Evolutionary conservation across 768 basidiomycete genomes (phyloP).

Genomic region (Dendrothele bispora): DNA sequence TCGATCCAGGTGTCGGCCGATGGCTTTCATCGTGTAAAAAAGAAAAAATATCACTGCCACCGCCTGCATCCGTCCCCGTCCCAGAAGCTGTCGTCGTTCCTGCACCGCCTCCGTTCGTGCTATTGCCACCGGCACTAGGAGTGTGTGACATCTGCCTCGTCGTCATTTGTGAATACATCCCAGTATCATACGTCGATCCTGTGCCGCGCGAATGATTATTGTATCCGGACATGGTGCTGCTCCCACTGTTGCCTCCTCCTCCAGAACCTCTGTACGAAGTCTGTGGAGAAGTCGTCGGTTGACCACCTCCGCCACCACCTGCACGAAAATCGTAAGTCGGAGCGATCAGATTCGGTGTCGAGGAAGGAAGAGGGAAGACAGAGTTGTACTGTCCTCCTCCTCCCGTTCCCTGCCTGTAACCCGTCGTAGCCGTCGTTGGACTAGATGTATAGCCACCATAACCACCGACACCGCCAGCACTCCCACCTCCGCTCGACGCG

Average conservation of each 20-base stretch:
- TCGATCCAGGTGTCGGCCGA: slow-evolving; percentile 1
- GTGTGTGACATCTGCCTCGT: slow-evolving; percentile 1
- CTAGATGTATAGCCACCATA: slow-evolving; percentile 1
- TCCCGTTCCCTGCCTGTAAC: neutral
- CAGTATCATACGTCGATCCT: slow-evolving; percentile 7
- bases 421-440: slow-evolving; percentile 12
- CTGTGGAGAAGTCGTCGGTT: slow-evolving; percentile 24
- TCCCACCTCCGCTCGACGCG: slow-evolving; percentile 12
- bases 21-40: slow-evolving; percentile 3
- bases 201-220: slow-evolving; percentile 7
- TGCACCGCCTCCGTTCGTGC: no score
- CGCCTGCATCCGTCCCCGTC: neutral
- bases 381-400: slow-evolving; percentile 19
- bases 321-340: slow-evolving; percentile 23
- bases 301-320: slow-evolving; percentile 31
- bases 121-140: no score
- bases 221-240: neutral
- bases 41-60: slow-evolving; percentile 1
- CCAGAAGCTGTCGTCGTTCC: neutral
- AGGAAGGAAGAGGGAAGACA: slow-evolving; percentile 20
- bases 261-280: no score
- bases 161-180: neutral
- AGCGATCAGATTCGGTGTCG: slow-evolving; percentile 13
- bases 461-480: slow-evolving; percentile 12
- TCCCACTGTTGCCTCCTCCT: neutral